phyloP scores from a whole-genome alignment of 2,329 filamentous ascomycete genomes.

The Colletotrichum neosansevieriae region DNA sequence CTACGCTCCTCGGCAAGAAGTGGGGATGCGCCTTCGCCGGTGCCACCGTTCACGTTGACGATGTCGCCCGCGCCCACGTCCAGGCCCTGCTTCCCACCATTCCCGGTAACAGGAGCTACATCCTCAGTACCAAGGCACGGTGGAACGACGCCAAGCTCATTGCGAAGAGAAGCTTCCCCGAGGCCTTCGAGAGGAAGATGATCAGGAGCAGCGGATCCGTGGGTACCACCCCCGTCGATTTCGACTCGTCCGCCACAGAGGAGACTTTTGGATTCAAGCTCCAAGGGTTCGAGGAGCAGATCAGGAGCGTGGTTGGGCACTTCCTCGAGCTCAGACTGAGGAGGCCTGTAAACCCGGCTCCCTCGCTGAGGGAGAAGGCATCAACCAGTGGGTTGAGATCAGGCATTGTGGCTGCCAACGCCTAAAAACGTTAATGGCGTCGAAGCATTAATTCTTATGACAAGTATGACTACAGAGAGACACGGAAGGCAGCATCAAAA shows the following conservation, averaged over 20 bases:
- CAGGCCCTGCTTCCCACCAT: conserved; percentile 49
- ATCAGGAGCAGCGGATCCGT: conserved; percentile 30
- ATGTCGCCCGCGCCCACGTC: conserved; percentile 54
- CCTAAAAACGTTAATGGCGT: not conserved
- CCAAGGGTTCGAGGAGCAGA: conserved; percentile 49
- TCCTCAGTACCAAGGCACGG: conserved; percentile 40
- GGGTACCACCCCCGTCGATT: conserved; percentile 20
- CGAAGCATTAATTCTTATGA: conserved; percentile 10
- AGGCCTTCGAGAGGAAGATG: conserved; percentile 33
- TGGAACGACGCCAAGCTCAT: conserved; percentile 56
- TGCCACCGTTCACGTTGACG: conserved; percentile 52
- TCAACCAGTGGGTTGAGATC: conserved; percentile 9
- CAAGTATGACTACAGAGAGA: not conserved
- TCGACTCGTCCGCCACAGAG: conserved; percentile 48
- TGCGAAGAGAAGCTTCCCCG: conserved; percentile 47
- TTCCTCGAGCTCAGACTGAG: conserved; percentile 47
- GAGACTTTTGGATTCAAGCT: conserved; percentile 50
- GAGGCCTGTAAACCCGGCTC: not conserved
- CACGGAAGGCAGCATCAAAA: not conserved
- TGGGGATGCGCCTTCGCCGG: conserved; percentile 44
- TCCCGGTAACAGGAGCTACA: conserved; percentile 49
- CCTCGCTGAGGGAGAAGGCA: not conserved
- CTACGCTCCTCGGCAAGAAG: conserved; percentile 48
- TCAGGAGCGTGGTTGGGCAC: conserved; percentile 50
- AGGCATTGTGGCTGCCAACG: conserved; percentile 16